A percentile compares a stretch with the other conserved stretches of the same genome.
phyloP scores from a whole-genome alignment of 306 rosid species.

The Quillaja saponaria region DNA sequence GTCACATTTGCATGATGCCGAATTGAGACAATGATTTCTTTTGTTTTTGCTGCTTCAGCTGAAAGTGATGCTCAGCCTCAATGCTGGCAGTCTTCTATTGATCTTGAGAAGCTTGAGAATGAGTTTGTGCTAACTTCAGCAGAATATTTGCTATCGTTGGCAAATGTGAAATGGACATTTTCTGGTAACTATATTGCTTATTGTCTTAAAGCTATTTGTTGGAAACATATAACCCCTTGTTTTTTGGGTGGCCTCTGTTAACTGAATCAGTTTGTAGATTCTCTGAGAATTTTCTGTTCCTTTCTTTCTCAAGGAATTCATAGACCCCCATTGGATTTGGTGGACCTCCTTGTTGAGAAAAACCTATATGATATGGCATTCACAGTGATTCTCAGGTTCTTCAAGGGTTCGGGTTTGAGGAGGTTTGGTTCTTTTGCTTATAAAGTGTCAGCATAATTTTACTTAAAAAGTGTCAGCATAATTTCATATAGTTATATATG shows the following conservation, averaged over 20 bases:
- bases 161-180: slow-evolving; percentile 67
- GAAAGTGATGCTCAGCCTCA: slow-evolving; percentile 51
- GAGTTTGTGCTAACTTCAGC: slow-evolving; percentile 85
- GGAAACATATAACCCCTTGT: slow-evolving; percentile 3
- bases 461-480: too few species aligned
- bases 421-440: slow-evolving; percentile 45
- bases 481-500: not conserved
- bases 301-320: slow-evolving; percentile 49
- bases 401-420: slow-evolving; percentile 76
- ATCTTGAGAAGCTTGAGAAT: slow-evolving; percentile 72
- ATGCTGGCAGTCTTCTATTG: slow-evolving; percentile 49
- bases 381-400: slow-evolving; percentile 70
- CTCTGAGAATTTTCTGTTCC: slow-evolving; percentile 15
- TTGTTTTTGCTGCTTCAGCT: slow-evolving; percentile 39
- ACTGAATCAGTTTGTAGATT: slow-evolving; percentile 21
- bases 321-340: slow-evolving; percentile 63
- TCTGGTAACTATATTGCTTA: slow-evolving; percentile 50
- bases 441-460: not conserved
- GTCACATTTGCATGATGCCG: slow-evolving; percentile 27
- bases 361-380: slow-evolving; percentile 78
- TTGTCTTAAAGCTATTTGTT: slow-evolving; percentile 9
- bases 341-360: slow-evolving; percentile 72
- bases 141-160: slow-evolving; percentile 72
- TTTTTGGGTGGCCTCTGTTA: slow-evolving; percentile 11
- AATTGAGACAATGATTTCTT: slow-evolving; percentile 23